Evolutionary conservation across 2,329 filamentous ascomycete species (phyloP).

Genomic region (Colletotrichum sp.): DNA sequence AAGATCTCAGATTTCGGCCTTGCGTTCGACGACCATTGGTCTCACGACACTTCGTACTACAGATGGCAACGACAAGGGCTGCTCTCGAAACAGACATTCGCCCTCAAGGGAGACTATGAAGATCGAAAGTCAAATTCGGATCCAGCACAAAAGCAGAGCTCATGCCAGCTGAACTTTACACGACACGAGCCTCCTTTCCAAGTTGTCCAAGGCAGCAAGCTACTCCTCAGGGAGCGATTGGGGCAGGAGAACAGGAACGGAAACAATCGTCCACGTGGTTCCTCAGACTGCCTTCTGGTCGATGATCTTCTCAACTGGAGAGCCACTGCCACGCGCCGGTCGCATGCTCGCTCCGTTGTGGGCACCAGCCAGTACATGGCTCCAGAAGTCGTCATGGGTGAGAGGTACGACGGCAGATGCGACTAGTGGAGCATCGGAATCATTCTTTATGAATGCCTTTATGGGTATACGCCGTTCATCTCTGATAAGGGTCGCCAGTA

Average conservation of each 20-base stretch:
- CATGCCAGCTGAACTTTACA: not conserved
- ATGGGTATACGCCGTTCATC: conserved; percentile 89
- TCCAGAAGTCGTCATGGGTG: conserved; percentile 85
- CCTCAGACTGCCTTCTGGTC: conserved; percentile 15
- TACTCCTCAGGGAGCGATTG: not conserved
- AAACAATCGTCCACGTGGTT: not conserved
- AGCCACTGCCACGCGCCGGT: conserved; percentile 70
- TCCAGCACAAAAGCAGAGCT: not conserved
- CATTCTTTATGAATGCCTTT: conserved; percentile 93
- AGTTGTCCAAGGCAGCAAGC: conserved; percentile 32
- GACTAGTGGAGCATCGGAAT: conserved; percentile 98
- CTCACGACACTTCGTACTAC: conserved; percentile 87
- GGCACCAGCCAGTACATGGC: conserved; percentile 99
- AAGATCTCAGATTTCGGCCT: conserved; percentile 98
- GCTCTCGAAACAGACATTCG: conserved; percentile 76
- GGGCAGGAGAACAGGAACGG: not conserved
- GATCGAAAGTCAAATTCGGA: conserved; percentile 48
- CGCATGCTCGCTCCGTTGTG: conserved; percentile 83
- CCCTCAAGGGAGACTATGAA: conserved; percentile 74
- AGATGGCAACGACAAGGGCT: conserved; percentile 82
- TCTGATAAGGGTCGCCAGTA: conserved; percentile 77
- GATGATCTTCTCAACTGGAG: conserved; percentile 71
- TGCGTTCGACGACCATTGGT: conserved; percentile 94
- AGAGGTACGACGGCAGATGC: conserved; percentile 88
- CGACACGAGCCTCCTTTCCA: conserved; percentile 22